Conservation (phyloP, 208 protist species). For the Trypanosoma rangeli region DNA sequence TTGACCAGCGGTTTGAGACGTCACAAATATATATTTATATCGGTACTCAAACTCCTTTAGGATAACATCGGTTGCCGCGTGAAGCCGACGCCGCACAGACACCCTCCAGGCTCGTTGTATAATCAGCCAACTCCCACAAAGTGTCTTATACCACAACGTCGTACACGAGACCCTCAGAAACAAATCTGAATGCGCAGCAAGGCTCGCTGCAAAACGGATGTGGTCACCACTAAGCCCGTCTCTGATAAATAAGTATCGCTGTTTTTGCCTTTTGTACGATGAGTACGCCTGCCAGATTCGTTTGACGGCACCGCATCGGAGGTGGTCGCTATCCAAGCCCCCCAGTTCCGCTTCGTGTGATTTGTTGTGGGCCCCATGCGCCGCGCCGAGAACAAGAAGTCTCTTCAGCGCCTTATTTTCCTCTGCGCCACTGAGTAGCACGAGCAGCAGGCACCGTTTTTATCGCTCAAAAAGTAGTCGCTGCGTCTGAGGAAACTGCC, state of each 20-base stretch:
- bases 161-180: background rate
- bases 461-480: too few relatives aligned
- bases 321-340: background rate
- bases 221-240: slow-evolving; percentile 1
- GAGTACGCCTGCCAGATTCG: slow-evolving; percentile 8
- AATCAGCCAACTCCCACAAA: background rate
- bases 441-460: too few relatives aligned
- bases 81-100: slow-evolving; percentile 14
- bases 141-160: background rate
- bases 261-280: background rate
- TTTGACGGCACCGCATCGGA: background rate
- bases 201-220: background rate
- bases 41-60: slow-evolving; percentile 1
- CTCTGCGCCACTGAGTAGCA: too few relatives aligned
- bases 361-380: too few relatives aligned
- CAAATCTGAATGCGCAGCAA: slow-evolving; percentile 8
- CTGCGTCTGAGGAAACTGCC: background rate
- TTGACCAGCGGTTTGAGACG: background rate
- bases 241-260: background rate
- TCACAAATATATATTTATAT: background rate
- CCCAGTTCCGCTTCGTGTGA: too few relatives aligned
- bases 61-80: slow-evolving; percentile 12
- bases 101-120: slow-evolving; percentile 23
- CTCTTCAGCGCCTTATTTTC: too few relatives aligned
- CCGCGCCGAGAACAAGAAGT: background rate